Evolutionary conservation across 768 basidiomycete species (phyloP).

Genomic region (Serpula lacrymans): DNA sequence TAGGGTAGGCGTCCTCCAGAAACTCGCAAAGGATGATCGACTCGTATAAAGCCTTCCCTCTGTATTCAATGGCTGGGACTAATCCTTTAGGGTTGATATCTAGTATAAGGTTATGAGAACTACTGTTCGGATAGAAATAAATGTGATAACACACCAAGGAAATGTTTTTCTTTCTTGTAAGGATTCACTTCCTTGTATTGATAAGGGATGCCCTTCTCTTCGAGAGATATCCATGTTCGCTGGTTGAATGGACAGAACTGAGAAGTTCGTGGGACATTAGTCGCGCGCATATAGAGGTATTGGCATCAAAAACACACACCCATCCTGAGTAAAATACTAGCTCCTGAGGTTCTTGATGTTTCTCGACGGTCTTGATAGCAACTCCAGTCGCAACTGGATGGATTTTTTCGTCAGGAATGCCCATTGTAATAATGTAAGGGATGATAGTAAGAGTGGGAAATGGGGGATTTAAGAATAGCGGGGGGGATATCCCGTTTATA

Average conservation of each 20-base stretch:
- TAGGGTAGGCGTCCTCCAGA: constrained; percentile 55
- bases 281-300: no score
- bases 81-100: constrained; percentile 68
- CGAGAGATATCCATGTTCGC: constrained; percentile 62
- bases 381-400: constrained; percentile 55
- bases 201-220: constrained; percentile 65
- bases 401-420: constrained; percentile 48
- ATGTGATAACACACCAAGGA: constrained; percentile 38
- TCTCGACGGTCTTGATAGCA: constrained; percentile 48
- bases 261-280: not conserved
- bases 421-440: constrained; percentile 24
- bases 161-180: constrained; percentile 63
- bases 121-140: not conserved
- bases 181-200: constrained; percentile 68
- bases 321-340: constrained; percentile 60
- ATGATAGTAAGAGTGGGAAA: no score
- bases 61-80: constrained; percentile 56
- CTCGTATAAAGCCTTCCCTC: constrained; percentile 56
- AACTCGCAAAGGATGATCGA: constrained; percentile 63
- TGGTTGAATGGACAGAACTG: constrained; percentile 59
- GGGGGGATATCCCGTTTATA: no score
- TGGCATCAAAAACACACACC: constrained; percentile 32
- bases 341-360: constrained; percentile 50
- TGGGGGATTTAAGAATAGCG: no score
- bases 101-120: constrained; percentile 13